These are phyloP conservation scores for Clavariopsis aquatica DNA, from an alignment of 495 filamentous ascomycete genomes.

Conservation along the genomic window DNA sequence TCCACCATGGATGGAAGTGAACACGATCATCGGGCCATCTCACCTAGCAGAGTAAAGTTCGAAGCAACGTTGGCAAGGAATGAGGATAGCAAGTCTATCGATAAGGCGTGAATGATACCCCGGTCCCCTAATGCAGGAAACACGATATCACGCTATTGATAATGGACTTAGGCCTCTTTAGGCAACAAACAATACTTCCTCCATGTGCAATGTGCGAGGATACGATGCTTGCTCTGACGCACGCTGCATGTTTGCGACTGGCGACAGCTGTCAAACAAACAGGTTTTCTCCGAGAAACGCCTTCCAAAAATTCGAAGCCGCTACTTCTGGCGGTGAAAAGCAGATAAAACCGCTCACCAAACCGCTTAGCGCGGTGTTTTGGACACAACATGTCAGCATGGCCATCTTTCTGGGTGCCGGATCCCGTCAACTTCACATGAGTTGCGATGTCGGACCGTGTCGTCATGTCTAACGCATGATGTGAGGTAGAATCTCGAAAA, in stretches of 20 bases:
- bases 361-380: not conserved
- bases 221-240: conserved; percentile 1
- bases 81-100: not conserved
- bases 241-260: not conserved
- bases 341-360: not conserved
- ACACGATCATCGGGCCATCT: not conserved
- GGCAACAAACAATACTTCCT: conserved; percentile 7
- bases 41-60: not conserved
- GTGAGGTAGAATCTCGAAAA: too few species aligned
- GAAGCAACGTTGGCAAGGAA: not conserved
- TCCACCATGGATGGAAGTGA: not conserved
- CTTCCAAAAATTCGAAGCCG: not conserved
- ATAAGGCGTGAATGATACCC: not conserved
- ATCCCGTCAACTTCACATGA: conserved; percentile 4
- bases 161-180: conserved; percentile 5
- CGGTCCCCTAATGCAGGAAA: not conserved
- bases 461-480: too few species aligned
- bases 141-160: conserved; percentile 18
- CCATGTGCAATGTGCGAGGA: not conserved
- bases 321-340: not conserved
- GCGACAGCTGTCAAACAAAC: not conserved
- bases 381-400: not conserved
- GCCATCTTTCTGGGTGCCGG: not conserved
- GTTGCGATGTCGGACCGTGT: not conserved
- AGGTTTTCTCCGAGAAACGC: not conserved